phyloP scores from a whole-genome alignment of 352 stramenopile genomes.

The Phytopythium sindhum region DNA sequence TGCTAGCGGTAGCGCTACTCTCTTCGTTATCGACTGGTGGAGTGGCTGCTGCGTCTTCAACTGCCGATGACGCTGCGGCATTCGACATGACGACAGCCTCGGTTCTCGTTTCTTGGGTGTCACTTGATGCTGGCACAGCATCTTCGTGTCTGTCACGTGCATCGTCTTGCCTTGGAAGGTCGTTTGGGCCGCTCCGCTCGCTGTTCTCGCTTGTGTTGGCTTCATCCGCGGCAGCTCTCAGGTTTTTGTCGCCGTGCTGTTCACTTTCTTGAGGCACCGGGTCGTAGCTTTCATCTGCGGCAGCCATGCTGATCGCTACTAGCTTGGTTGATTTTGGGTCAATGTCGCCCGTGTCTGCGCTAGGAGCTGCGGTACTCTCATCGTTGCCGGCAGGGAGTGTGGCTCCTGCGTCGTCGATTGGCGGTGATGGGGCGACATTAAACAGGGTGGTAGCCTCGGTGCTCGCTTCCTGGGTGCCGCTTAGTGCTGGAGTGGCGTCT shows the following conservation, averaged over 20 bases:
- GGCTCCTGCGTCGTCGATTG: not conserved
- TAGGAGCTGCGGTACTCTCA: not conserved
- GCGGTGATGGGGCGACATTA: not conserved
- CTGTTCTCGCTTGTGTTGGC: not conserved
- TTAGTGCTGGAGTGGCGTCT: not conserved
- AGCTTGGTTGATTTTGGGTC: not conserved
- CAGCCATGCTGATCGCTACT: too few species aligned
- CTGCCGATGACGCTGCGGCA: not conserved
- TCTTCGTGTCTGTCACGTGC: not conserved
- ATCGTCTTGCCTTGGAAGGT: not conserved
- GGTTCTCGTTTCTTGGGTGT: not conserved
- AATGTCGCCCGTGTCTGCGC: not conserved
- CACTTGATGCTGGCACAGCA: not conserved
- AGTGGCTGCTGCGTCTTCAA: not conserved
- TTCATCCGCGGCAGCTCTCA: not conserved
- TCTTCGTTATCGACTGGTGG: not conserved
- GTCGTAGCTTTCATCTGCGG: too few species aligned
- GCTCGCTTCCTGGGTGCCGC: not conserved
- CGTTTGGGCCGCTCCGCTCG: too few species aligned
- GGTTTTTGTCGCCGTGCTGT: not conserved
- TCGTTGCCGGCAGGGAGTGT: not conserved
- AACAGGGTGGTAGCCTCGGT: too few species aligned
- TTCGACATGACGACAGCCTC: not conserved
- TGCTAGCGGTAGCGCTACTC: not conserved
- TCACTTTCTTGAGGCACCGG: not conserved